Evolutionary conservation across 306 rosid genomes (phyloP).

Genomic region (Trifolium fragiferum): DNA sequence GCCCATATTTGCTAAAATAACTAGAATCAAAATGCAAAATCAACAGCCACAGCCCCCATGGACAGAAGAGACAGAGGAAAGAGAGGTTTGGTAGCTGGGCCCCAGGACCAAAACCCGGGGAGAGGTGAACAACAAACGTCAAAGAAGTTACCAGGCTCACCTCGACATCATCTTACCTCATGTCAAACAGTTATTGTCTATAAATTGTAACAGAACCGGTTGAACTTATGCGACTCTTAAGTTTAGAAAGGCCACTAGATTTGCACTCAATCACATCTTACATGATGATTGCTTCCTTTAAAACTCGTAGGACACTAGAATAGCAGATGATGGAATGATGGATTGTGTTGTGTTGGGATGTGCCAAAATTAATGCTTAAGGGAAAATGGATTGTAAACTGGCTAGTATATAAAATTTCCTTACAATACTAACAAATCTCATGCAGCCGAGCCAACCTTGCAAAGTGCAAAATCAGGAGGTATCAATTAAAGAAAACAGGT

Average conservation of each 20-base stretch:
- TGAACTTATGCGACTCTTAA: slow-evolving; percentile 1
- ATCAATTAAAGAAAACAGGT: slow-evolving; percentile 30
- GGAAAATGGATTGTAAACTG: not conserved
- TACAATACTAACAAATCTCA: slow-evolving; percentile 1
- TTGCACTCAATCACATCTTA: slow-evolving; percentile 22
- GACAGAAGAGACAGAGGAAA: slow-evolving; percentile 17
- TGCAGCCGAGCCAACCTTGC: slow-evolving; percentile 18
- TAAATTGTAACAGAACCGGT: not conserved
- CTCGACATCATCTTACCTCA: not conserved
- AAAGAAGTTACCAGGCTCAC: not conserved
- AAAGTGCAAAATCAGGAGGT: slow-evolving; percentile 13
- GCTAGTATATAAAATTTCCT: slow-evolving; percentile 2
- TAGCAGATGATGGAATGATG: slow-evolving; percentile 7
- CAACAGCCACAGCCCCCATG: slow-evolving; percentile 39
- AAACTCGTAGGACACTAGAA: slow-evolving; percentile 23
- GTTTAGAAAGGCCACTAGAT: slow-evolving; percentile 19
- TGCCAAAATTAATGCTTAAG: slow-evolving; percentile 10
- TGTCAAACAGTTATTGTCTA: not conserved
- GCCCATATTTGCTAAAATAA: slow-evolving; percentile 22
- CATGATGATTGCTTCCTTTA: slow-evolving; percentile 18
- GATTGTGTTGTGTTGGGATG: slow-evolving; percentile 7
- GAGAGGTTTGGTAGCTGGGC: slow-evolving; percentile 5
- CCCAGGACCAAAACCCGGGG: slow-evolving; percentile 4
- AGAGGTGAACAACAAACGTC: slow-evolving; percentile 13
- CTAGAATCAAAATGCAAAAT: slow-evolving; percentile 35